Evolutionary conservation across 192 early-diverging fungal species (phyloP).

Genomic region (Jimgerdemannia lactiflua): DNA sequence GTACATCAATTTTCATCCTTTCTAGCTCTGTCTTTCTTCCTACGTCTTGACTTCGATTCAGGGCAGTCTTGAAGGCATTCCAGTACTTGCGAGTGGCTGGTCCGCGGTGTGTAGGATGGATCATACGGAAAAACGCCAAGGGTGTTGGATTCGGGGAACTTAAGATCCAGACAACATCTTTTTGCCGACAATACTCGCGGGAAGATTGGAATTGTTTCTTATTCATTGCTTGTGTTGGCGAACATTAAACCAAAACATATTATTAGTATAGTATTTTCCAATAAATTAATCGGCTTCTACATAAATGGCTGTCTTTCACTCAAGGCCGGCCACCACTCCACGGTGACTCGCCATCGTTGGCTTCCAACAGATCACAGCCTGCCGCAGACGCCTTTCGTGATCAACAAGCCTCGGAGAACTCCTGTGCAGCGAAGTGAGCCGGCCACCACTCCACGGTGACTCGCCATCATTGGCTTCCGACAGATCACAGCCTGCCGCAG

Average conservation of each 20-base stretch:
- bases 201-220: slow-evolving; percentile 11
- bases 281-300: too few species aligned
- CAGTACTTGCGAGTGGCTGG: slow-evolving; percentile 9
- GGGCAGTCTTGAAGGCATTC: slow-evolving; percentile 9
- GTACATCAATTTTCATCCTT: slow-evolving; percentile 13
- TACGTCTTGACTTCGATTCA: slow-evolving; percentile 2
- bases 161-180: slow-evolving; percentile 7
- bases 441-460: too few species aligned
- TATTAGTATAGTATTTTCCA: too few species aligned
- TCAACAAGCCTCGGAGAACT: too few species aligned
- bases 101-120: slow-evolving; percentile 11
- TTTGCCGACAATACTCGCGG: neutral
- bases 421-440: too few species aligned
- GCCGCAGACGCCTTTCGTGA: slow-evolving; percentile 13
- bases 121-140: slow-evolving; percentile 17
- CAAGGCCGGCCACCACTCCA: slow-evolving; percentile 15
- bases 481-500: too few species aligned
- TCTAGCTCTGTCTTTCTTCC: slow-evolving; percentile 9
- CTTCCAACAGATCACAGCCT: slow-evolving; percentile 22
- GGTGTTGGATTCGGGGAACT: slow-evolving; percentile 13
- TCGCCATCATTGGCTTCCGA: too few species aligned
- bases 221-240: slow-evolving; percentile 9
- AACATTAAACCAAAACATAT: slow-evolving; percentile 3
- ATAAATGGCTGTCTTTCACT: too few species aligned
- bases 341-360: slow-evolving; percentile 21